A percentile compares a stretch with the other conserved stretches of the same genome.
These are phyloP conservation scores for Penicillium odoratum DNA, from an alignment of 495 filamentous ascomycete species.

Conservation along the genomic window DNA sequence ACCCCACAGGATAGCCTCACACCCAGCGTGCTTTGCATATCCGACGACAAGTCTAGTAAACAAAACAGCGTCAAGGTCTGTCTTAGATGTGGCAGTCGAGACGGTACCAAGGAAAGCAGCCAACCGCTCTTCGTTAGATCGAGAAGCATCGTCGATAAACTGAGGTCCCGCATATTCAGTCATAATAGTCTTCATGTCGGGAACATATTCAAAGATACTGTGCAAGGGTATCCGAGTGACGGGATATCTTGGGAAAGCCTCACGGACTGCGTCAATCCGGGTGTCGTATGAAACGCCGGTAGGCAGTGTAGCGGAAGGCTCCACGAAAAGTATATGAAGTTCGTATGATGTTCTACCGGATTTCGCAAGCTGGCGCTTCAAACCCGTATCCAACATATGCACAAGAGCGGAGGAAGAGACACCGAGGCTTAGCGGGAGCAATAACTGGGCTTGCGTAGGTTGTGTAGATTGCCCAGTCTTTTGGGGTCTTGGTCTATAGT, in stretches of 20 bases:
- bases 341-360: slow-evolving; percentile 56
- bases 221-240: slow-evolving; percentile 58
- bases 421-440: slow-evolving; percentile 82
- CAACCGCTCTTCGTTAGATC: slow-evolving; percentile 46
- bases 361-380: slow-evolving; percentile 57
- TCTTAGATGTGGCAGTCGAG: slow-evolving; percentile 68
- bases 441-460: slow-evolving; percentile 50
- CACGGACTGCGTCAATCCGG: slow-evolving; percentile 38
- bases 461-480: slow-evolving; percentile 9
- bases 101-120: slow-evolving; percentile 56
- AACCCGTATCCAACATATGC: slow-evolving; percentile 69
- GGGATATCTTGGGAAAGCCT: slow-evolving; percentile 59
- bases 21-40: slow-evolving; percentile 57
- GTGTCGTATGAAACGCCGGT: slow-evolving; percentile 25
- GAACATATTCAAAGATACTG: slow-evolving; percentile 50
- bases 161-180: slow-evolving; percentile 26
- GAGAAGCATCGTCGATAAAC: slow-evolving; percentile 31
- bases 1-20: slow-evolving; percentile 74
- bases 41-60: slow-evolving; percentile 67
- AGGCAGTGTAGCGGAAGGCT: slow-evolving; percentile 46
- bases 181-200: slow-evolving; percentile 32
- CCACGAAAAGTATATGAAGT: slow-evolving; percentile 66
- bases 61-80: slow-evolving; percentile 70
- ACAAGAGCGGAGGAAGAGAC: slow-evolving; percentile 77
- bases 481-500: slow-evolving; percentile 42